A percentile compares a stretch with the other conserved stretches of the same genome.
phyloP scores from a whole-genome alignment of 176 grass and related monocot species.

The Chrysopogon serrulatus region DNA sequence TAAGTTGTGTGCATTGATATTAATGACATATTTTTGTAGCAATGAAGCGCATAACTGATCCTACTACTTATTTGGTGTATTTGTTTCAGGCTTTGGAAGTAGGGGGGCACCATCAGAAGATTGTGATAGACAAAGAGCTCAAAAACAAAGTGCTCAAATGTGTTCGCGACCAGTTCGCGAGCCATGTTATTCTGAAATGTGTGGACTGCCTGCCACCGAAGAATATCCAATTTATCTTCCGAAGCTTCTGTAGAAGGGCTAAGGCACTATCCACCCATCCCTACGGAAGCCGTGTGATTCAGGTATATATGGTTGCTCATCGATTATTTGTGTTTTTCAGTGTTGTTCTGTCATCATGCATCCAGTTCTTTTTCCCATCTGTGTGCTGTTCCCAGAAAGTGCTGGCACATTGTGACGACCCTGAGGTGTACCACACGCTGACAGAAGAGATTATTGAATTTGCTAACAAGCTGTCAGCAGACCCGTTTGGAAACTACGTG shows the following conservation, averaged over 20 bases:
- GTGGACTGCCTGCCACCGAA: conserved; percentile 46
- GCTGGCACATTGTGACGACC: conserved; percentile 22
- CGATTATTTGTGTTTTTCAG: background rate
- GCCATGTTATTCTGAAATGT: conserved; percentile 50
- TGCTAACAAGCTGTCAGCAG: conserved; percentile 18
- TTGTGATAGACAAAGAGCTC: conserved; percentile 42
- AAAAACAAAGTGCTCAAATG: conserved; percentile 27
- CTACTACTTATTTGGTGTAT: background rate
- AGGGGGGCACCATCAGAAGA: conserved; percentile 23
- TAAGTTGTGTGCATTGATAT: no score
- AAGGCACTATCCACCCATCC: conserved; percentile 27
- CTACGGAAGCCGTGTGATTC: conserved; percentile 43
- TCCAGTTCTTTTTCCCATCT: background rate
- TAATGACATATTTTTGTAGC: no score
- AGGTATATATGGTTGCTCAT: conserved; percentile 37
- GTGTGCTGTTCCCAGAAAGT: conserved; percentile 29
- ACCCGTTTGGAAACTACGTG: conserved; percentile 54
- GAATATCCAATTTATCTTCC: conserved; percentile 33
- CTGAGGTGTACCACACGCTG: background rate
- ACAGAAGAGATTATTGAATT: conserved; percentile 23
- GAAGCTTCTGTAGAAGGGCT: conserved; percentile 22
- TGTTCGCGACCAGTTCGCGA: conserved; percentile 41
- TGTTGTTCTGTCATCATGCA: background rate
- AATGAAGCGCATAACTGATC: background rate
- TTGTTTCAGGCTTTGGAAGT: conserved; percentile 44